Evolutionary conservation across 140 eudicot genomes (phyloP).

Genomic region (Oenanthe javanica): DNA sequence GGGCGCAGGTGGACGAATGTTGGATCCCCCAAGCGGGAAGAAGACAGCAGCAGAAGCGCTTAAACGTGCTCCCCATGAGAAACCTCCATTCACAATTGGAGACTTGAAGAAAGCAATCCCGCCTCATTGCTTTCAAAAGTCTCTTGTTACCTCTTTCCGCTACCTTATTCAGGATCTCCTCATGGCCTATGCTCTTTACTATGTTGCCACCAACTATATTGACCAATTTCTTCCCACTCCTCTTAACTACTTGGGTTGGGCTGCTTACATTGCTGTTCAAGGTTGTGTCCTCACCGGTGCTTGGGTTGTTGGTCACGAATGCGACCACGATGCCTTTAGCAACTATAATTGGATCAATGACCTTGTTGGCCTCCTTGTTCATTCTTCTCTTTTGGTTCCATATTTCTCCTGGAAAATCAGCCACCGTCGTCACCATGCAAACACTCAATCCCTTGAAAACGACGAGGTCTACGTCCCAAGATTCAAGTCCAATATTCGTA

Average conservation of each 20-base stretch:
- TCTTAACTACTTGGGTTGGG: not conserved
- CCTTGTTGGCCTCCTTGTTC: not conserved
- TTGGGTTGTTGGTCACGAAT: constrained; percentile 1
- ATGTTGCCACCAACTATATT: not conserved
- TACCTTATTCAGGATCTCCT: not conserved
- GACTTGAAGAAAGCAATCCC: constrained; percentile 1
- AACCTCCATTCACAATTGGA: not conserved
- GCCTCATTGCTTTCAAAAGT: not conserved
- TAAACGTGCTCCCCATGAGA: not conserved
- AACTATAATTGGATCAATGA: not conserved
- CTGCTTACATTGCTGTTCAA: not conserved
- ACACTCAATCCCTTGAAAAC: not conserved
- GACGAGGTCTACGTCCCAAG: not conserved
- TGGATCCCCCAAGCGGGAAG: not conserved
- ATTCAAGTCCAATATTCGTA: not conserved
- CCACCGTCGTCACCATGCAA: constrained; percentile 10
- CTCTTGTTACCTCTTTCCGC: not conserved
- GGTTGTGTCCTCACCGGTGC: not conserved
- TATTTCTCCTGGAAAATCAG: constrained; percentile 5
- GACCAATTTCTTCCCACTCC: not conserved
- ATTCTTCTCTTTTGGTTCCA: not conserved
- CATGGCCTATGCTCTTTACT: not conserved
- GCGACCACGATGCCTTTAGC: not conserved
- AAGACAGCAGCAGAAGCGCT: constrained; percentile 3
- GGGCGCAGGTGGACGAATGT: constrained; percentile 1